Conservation (phyloP, 1,139 yeast species). For the Geotrichum europaeum region DNA sequence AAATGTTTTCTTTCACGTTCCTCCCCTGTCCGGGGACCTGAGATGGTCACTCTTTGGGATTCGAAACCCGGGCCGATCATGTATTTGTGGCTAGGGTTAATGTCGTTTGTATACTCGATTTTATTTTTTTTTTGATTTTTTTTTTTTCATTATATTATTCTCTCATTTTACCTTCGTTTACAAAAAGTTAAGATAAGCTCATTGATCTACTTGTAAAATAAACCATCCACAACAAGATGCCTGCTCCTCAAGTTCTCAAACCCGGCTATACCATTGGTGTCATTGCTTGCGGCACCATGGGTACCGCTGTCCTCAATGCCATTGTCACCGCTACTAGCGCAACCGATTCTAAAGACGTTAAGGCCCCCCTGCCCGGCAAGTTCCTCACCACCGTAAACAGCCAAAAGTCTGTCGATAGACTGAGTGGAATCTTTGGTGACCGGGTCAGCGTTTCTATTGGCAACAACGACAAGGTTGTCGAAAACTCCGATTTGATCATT, state of each 20-base stretch:
- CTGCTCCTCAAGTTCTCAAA: slow-evolving; percentile 19
- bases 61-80: too few relatives aligned
- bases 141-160: not conserved
- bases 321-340: slow-evolving; percentile 46
- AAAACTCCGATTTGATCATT: slow-evolving; percentile 60
- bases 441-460: slow-evolving; percentile 53
- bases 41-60: too few relatives aligned
- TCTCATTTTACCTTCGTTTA: not conserved
- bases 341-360: slow-evolving; percentile 22
- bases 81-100: not conserved
- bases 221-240: not conserved
- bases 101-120: not conserved
- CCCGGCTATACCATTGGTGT: slow-evolving; percentile 63
- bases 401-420: slow-evolving; percentile 44
- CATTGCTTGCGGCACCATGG: slow-evolving; percentile 94
- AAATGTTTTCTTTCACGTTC: too few relatives aligned
- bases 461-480: slow-evolving; percentile 52
- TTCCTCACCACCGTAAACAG: slow-evolving; percentile 73
- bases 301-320: slow-evolving; percentile 89
- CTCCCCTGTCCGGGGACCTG: too few relatives aligned
- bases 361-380: slow-evolving; percentile 46
- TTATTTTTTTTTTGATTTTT: not conserved
- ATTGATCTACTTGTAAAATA: not conserved
- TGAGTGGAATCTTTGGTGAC: slow-evolving; percentile 43
- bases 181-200: not conserved